Evolutionary conservation across 371 early-diverging fungal genomes (phyloP).

Genomic region (Rozella allomycis): DNA sequence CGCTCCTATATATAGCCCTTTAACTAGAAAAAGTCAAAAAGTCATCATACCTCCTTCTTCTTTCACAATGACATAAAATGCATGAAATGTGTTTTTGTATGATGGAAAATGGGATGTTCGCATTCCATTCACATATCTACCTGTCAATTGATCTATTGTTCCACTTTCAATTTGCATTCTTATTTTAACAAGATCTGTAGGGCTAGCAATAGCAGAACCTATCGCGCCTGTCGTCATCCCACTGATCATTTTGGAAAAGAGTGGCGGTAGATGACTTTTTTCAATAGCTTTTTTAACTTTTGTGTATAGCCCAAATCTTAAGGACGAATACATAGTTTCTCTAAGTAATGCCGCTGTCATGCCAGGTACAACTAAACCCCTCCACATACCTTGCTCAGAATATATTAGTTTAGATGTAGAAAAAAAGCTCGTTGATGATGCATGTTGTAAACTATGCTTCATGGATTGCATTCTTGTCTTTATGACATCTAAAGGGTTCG

Average conservation of each 20-base stretch:
- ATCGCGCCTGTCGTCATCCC: constrained; percentile 20
- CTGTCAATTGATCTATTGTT: constrained; percentile 4
- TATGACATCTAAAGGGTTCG: too few species aligned
- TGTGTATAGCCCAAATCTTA: constrained; percentile 29
- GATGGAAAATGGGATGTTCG: constrained; percentile 6
- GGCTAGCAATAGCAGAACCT: constrained; percentile 23
- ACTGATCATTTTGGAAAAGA: constrained; percentile 11
- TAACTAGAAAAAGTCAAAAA: constrained; percentile 6
- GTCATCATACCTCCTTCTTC: constrained; percentile 8
- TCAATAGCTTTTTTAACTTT: constrained; percentile 3
- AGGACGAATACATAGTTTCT: constrained; percentile 25
- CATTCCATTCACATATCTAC: constrained; percentile 1
- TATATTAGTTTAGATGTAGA: too few species aligned
- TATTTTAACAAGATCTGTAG: constrained; percentile 27
- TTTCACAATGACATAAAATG: constrained; percentile 9
- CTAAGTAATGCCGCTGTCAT: constrained; percentile 24
- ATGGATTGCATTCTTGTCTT: too few species aligned
- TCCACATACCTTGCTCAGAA: too few species aligned
- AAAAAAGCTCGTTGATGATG: too few species aligned
- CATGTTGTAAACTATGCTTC: too few species aligned
- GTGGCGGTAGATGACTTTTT: constrained; percentile 8
- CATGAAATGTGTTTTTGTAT: constrained; percentile 4
- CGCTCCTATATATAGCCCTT: constrained; percentile 15
- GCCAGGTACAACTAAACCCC: too few species aligned
- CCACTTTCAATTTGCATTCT: constrained; percentile 12